Conservation (phyloP, 2,329 filamentous ascomycete genomes). For the Epichloe coenophiala region DNA sequence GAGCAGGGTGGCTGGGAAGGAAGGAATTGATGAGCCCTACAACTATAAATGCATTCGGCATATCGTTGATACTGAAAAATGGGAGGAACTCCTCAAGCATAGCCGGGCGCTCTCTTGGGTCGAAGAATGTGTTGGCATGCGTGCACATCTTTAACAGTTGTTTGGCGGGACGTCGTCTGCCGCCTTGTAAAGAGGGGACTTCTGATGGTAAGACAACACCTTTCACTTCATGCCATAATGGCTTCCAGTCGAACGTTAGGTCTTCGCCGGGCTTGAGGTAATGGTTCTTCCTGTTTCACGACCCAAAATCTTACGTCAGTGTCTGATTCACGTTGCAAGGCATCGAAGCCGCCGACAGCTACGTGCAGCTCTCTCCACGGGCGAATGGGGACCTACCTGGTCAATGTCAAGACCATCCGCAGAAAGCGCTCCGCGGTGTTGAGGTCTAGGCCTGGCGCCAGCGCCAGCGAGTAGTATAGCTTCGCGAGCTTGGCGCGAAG, state of each 20-base stretch:
- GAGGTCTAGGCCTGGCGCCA: constrained; percentile 79
- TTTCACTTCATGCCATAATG: constrained; percentile 87
- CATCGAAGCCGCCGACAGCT: neutral
- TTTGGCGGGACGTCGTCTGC: constrained; percentile 42
- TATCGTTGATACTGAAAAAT: constrained; percentile 87
- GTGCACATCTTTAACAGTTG: constrained; percentile 76
- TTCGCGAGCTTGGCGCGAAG: constrained; percentile 73
- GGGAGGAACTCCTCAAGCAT: constrained; percentile 71
- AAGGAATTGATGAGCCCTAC: constrained; percentile 75
- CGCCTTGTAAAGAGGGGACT: constrained; percentile 50
- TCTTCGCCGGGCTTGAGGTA: constrained; percentile 87
- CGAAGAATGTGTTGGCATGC: constrained; percentile 85
- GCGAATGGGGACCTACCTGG: constrained; percentile 51
- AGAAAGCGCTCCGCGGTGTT: constrained; percentile 78
- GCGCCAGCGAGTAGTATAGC: constrained; percentile 85
- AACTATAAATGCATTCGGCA: constrained; percentile 89
- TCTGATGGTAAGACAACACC: constrained; percentile 78
- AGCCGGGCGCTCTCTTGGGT: constrained; percentile 68
- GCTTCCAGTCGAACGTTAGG: constrained; percentile 83
- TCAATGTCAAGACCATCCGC: constrained; percentile 90
- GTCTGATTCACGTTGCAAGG: constrained; percentile 1
- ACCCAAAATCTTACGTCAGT: constrained; percentile 1
- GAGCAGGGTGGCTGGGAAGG: constrained; percentile 70
- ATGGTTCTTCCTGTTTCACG: constrained; percentile 62
- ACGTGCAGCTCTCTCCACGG: neutral